Percentiles rank a stretch among this genome's conserved stretches.
phyloP scores from a whole-genome alignment of 768 basidiomycete species.

The Stropharia rugosoannulata region DNA sequence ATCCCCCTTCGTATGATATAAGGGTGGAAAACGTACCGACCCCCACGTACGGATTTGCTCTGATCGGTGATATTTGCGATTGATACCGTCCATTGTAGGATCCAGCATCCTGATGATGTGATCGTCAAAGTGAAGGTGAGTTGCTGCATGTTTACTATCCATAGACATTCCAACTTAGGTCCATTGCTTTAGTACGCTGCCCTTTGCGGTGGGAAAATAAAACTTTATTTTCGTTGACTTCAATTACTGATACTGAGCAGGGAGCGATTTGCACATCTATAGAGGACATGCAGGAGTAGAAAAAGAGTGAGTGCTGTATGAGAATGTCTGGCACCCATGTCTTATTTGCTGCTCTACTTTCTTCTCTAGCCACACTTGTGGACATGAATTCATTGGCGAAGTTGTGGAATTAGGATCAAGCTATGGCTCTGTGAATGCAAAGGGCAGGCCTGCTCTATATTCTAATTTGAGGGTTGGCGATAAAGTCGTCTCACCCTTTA shows the following conservation, averaged over 20 bases:
- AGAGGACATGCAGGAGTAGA: slow-evolving; percentile 57
- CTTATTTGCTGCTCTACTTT: neutral
- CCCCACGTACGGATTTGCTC: slow-evolving; percentile 37
- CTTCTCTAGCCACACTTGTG: slow-evolving; percentile 53
- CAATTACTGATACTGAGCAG: slow-evolving; percentile 23
- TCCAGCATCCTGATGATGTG: slow-evolving; percentile 73
- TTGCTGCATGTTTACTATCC: neutral
- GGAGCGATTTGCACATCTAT: slow-evolving; percentile 76
- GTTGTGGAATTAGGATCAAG: slow-evolving; percentile 65
- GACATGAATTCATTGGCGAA: slow-evolving; percentile 80
- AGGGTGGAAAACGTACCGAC: slow-evolving; percentile 62
- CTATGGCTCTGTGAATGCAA: slow-evolving; percentile 37
- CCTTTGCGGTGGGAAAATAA: slow-evolving; percentile 48
- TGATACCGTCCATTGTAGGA: slow-evolving; percentile 34
- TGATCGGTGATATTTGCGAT: neutral
- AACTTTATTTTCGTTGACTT: neutral
- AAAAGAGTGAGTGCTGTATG: slow-evolving; percentile 42
- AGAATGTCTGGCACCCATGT: too few relatives aligned
- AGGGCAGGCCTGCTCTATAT: slow-evolving; percentile 62
- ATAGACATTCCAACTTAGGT: neutral
- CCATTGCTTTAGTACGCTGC: slow-evolving; percentile 50
- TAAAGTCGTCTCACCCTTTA: slow-evolving; percentile 80
- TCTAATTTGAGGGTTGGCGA: slow-evolving; percentile 66
- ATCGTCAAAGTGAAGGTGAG: slow-evolving; percentile 72
- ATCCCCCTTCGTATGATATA: slow-evolving; percentile 70